Conservation (phyloP, 208 protist genomes). For the Wallacemonas sp. region DNA sequence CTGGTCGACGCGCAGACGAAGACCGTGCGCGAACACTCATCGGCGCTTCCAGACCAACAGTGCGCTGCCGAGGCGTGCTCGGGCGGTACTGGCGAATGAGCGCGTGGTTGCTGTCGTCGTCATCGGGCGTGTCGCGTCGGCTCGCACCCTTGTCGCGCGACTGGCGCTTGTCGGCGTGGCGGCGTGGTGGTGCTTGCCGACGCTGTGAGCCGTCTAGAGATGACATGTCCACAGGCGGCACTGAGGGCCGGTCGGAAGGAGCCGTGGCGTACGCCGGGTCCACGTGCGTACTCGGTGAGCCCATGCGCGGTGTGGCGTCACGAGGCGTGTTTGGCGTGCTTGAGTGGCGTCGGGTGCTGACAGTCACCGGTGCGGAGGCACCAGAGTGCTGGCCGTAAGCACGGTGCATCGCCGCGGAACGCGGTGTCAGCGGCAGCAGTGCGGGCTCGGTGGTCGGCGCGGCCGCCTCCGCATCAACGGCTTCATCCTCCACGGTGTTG, state of each 20-base stretch:
- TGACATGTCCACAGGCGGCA: background rate
- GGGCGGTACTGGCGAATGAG: constrained; percentile 3
- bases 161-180: background rate
- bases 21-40: background rate
- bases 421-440: constrained; percentile 7
- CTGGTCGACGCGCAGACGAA: background rate
- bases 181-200: background rate
- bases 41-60: background rate
- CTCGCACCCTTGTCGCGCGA: no score
- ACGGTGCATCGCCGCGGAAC: background rate
- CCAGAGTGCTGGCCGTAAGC: background rate
- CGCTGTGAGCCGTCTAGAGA: background rate
- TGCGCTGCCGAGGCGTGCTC: constrained; percentile 6
- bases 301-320: background rate
- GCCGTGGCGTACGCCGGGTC: background rate
- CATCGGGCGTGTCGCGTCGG: background rate
- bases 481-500: constrained; percentile 8
- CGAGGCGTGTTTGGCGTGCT: background rate
- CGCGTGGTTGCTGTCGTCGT: background rate
- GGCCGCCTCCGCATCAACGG: background rate
- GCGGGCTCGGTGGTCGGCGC: background rate
- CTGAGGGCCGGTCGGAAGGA: background rate
- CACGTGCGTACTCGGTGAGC: no score
- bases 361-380: background rate
- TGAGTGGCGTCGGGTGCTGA: constrained; percentile 2